phyloP scores from a whole-genome alignment of 2,329 filamentous ascomycete species.

The Pseudocercospora macadamiae region DNA sequence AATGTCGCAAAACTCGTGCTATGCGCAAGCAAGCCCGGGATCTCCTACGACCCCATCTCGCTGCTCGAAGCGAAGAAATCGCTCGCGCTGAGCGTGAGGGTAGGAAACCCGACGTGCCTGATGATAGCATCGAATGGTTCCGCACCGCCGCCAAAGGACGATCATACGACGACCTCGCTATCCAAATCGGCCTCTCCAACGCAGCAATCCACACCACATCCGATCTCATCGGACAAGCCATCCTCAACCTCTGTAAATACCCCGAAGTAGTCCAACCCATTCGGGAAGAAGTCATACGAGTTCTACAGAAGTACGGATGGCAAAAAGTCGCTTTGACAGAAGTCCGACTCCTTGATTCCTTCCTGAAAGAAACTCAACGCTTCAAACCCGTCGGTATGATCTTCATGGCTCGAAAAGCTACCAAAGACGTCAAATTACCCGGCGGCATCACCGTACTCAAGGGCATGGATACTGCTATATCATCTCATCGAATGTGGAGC shows the following conservation, averaged over 20 bases:
- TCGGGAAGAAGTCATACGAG: conserved; percentile 28
- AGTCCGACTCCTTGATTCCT: conserved; percentile 38
- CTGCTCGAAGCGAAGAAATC: conserved; percentile 23
- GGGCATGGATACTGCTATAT: conserved; percentile 25
- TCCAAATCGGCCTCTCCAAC: conserved; percentile 28
- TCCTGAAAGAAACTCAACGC: conserved; percentile 40
- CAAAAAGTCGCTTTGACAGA: conserved; percentile 36
- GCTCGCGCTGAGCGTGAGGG: conserved; percentile 20
- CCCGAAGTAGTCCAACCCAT: conserved; percentile 29
- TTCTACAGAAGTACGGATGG: conserved; percentile 34
- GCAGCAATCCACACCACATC: conserved; percentile 37
- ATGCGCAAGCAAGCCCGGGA: conserved; percentile 37
- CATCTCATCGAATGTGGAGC: conserved; percentile 22
- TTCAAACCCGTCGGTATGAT: conserved; percentile 25
- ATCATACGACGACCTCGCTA: conserved; percentile 24
- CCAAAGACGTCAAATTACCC: conserved; percentile 29
- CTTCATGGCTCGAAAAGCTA: conserved; percentile 34
- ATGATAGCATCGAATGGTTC: conserved; percentile 36
- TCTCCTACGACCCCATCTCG: conserved; percentile 41
- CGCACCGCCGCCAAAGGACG: conserved; percentile 28
- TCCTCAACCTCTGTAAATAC: conserved; percentile 23
- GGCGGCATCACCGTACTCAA: conserved; percentile 33
- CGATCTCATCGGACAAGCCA: conserved; percentile 30
- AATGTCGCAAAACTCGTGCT: conserved; percentile 38
- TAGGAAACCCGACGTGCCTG: conserved; percentile 21